phyloP scores from a whole-genome alignment of 2,329 filamentous ascomycete genomes.

The Triangularia setosa region DNA sequence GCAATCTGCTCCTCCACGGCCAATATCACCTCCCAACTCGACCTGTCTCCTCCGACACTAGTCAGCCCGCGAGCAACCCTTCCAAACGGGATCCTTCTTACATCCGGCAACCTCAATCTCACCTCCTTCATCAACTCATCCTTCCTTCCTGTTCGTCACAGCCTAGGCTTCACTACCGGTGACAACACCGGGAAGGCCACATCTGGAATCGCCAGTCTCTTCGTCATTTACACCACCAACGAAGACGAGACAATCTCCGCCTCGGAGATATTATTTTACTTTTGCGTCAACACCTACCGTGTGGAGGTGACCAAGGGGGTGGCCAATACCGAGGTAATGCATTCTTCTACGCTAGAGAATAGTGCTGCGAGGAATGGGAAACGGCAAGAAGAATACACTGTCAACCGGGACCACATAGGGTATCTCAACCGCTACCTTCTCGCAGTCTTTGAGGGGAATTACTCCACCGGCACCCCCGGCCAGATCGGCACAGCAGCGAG shows the following conservation, averaged over 20 bases:
- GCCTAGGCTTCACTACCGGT: constrained; percentile 22
- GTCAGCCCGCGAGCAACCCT: constrained; percentile 18
- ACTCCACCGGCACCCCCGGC: constrained; percentile 13
- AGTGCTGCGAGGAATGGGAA: neutral
- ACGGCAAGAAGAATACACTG: constrained; percentile 13
- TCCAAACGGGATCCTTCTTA: constrained; percentile 22
- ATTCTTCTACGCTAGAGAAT: constrained; percentile 11
- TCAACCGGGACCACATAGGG: constrained; percentile 16
- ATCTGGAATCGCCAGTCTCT: constrained; percentile 29
- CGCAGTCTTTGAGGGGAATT: constrained; percentile 22
- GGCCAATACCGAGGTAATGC: constrained; percentile 15
- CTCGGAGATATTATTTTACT: constrained; percentile 29
- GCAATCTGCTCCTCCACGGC: constrained; percentile 25
- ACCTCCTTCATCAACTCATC: constrained; percentile 12
- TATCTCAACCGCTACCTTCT: constrained; percentile 20
- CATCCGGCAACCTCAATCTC: constrained; percentile 25
- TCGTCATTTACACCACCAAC: constrained; percentile 28
- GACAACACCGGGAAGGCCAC: constrained; percentile 13
- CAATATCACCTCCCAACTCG: constrained; percentile 26
- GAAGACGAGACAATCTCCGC: constrained; percentile 21
- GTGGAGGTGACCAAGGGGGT: constrained; percentile 13
- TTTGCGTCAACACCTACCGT: constrained; percentile 29
- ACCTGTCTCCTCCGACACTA: constrained; percentile 13
- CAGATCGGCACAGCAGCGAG: neutral
- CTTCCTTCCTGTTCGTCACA: constrained; percentile 21